phyloP scores from a whole-genome alignment of 1,139 yeast species.

The Yamadazyma songkhlaensis region DNA sequence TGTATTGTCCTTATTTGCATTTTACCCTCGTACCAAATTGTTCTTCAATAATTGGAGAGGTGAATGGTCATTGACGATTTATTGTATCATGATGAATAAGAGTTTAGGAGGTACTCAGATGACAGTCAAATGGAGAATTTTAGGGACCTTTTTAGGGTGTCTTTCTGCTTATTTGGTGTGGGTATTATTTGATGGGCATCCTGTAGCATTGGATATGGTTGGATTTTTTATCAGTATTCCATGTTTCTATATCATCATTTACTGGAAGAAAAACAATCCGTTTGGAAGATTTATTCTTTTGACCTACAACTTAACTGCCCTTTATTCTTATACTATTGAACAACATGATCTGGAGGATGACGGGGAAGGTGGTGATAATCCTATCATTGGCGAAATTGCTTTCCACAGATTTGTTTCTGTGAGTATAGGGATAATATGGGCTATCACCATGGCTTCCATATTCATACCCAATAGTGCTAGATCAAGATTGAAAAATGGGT shows the following conservation, averaged over 20 bases:
- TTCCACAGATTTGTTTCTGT: conserved; percentile 76
- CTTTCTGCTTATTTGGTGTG: conserved; percentile 57
- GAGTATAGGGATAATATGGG: conserved; percentile 74
- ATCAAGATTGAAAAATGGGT: conserved; percentile 58
- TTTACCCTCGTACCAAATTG: conserved; percentile 51
- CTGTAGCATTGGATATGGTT: conserved; percentile 47
- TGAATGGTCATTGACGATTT: conserved; percentile 83
- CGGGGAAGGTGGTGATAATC: conserved; percentile 68
- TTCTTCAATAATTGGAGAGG: conserved; percentile 67
- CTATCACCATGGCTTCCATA: conserved; percentile 59
- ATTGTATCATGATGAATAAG: conserved; percentile 81
- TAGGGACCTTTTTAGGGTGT: conserved; percentile 78
- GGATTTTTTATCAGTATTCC: conserved; percentile 63
- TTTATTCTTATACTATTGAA: conserved; percentile 71
- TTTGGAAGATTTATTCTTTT: conserved; percentile 72
- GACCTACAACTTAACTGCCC: conserved; percentile 75
- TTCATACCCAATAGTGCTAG: conserved; percentile 79
- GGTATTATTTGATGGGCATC: conserved; percentile 57
- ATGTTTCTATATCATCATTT: conserved; percentile 66
- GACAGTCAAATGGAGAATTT: conserved; percentile 72
- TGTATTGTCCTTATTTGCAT: conserved; percentile 65
- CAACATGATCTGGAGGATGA: conserved; percentile 61
- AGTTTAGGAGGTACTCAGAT: conserved; percentile 84
- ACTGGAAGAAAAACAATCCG: conserved; percentile 63
- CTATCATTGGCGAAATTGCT: conserved; percentile 73